These are phyloP conservation scores for Tripidium arundinaceum DNA, from an alignment of 202 grass and related monocot species.

Conservation along the genomic window DNA sequence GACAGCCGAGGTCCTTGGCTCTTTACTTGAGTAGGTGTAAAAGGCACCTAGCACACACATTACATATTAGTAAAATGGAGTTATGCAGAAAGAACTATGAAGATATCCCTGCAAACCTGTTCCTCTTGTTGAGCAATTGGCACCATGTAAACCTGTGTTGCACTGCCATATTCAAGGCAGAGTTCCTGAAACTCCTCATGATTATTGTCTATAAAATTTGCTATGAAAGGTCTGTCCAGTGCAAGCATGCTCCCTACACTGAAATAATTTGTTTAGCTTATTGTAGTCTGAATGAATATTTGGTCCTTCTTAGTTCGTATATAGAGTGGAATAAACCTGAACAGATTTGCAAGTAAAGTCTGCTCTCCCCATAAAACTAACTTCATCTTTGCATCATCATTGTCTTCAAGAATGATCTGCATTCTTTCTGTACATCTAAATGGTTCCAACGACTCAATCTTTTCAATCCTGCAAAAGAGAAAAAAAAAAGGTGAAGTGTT, in stretches of 20 bases:
- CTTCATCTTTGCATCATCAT: constrained; percentile 62
- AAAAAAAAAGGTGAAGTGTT: constrained; percentile 18
- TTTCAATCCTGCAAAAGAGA: constrained; percentile 71
- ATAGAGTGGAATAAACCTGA: constrained; percentile 59
- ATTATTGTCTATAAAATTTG: constrained; percentile 41
- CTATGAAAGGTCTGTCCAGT: constrained; percentile 79
- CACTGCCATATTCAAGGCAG: constrained; percentile 93
- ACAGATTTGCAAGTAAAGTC: constrained; percentile 87
- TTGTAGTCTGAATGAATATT: constrained; percentile 11
- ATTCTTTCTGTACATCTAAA: constrained; percentile 66
- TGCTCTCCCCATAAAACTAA: constrained; percentile 98
- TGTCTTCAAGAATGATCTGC: constrained; percentile 64
- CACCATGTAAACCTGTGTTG: constrained; percentile 78
- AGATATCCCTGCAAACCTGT: constrained; percentile 55
- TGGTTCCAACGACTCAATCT: constrained; percentile 67
- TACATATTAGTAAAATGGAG: constrained; percentile 20
- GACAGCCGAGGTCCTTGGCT: constrained; percentile 56
- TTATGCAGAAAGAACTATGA: constrained; percentile 21
- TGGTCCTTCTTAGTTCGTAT: constrained; percentile 12
- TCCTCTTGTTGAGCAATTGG: constrained; percentile 86
- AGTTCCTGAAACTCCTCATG: constrained; percentile 56
- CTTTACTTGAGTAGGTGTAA: constrained; percentile 81
- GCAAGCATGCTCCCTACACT: constrained; percentile 97
- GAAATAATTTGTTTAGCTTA: constrained; percentile 39
- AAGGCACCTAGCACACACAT: constrained; percentile 55